phyloP scores from a whole-genome alignment of 164 flowering plant genomes.

The Piper longum region DNA sequence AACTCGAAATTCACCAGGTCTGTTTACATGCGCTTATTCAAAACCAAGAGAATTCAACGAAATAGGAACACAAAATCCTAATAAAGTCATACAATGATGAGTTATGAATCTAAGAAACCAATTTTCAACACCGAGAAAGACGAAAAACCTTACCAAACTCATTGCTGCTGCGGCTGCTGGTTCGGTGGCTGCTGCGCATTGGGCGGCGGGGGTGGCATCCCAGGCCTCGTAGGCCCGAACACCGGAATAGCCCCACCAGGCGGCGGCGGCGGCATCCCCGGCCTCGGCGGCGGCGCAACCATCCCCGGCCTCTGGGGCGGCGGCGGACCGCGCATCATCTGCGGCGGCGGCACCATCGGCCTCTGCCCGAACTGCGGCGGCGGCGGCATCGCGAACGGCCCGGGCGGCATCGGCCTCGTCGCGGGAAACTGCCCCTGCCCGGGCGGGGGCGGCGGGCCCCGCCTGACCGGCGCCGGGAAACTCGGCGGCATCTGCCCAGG shows the following conservation, averaged over 20 bases:
- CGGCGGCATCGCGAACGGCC: conserved; percentile 17
- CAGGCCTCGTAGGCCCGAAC: conserved; percentile 64
- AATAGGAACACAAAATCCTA: no score
- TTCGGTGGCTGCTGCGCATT: conserved; percentile 35
- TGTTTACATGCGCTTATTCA: no score
- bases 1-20: no score
- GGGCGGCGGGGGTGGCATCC: conserved; percentile 68
- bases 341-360: conserved; percentile 30
- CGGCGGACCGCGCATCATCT: conserved; percentile 51
- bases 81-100: no score
- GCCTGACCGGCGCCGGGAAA: conserved; percentile 27
- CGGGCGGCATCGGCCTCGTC: conserved; percentile 31
- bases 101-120: no score
- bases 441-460: conserved; percentile 46
- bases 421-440: conserved; percentile 26
- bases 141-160: conserved; percentile 7
- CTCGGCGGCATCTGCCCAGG: conserved; percentile 42
- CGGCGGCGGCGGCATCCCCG: conserved; percentile 83
- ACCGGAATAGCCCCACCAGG: conserved; percentile 54
- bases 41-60: no score
- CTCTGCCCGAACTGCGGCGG: conserved; percentile 24
- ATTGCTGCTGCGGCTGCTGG: conserved; percentile 17
- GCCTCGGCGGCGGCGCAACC: conserved; percentile 38
- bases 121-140: no score
- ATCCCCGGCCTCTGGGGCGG: conserved; percentile 33